Base-by-base conservation (phyloP, 176 grass and related monocot genomes). In the Eleusine coracana region DNA sequence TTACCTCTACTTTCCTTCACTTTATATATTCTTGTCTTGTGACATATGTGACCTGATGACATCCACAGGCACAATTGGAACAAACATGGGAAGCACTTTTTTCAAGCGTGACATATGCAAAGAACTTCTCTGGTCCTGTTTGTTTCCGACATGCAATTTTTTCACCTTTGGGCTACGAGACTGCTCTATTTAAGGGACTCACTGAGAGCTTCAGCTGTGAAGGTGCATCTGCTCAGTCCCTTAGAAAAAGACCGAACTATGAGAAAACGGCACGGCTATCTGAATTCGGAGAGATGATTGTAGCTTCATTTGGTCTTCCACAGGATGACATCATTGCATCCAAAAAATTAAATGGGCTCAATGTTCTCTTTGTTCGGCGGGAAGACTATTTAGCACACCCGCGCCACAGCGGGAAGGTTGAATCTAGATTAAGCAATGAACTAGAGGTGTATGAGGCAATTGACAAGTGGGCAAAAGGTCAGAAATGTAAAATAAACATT, bases 371-470 rank as follows among this genome's bases (percentile, higher is more conserved):
- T 87, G 87, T 99, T 62, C 89, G 97, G 28, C 91, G 97, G 48
- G 96, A 99, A 78, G 87, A 99, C 75, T 99, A 96, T 75, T 76
- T 99, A 83, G 93, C 97, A 39, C 97, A 99, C 70, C 97, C 97
- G 48, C 91, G 97, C 41, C 93, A 96, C 70, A 99, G 11, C 71
- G 97, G 97, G 28, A 99, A 90, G 79, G 78, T 99, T 77, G 89
- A 99, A 73, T 99, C 97, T 21, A 84, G 97, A 70, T 87, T 99
- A 64, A 92, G 83, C 86, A 99, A 99, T 70, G 93, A 99, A 68
- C 59, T 23, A 28, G 97, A 99, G 78, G 91, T 94, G 28, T 92
- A 89, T 59, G 62, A 82, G 21, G 84, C 97, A 49, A 86, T 96
- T 60, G 75, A 96, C 25, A 82, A 36, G 55, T 99, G 97, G 97